Evolutionary conservation across 106 monocot species (phyloP), one percentile per base, ranked within the genome.

Genomic region (Allium sativum): DNA sequence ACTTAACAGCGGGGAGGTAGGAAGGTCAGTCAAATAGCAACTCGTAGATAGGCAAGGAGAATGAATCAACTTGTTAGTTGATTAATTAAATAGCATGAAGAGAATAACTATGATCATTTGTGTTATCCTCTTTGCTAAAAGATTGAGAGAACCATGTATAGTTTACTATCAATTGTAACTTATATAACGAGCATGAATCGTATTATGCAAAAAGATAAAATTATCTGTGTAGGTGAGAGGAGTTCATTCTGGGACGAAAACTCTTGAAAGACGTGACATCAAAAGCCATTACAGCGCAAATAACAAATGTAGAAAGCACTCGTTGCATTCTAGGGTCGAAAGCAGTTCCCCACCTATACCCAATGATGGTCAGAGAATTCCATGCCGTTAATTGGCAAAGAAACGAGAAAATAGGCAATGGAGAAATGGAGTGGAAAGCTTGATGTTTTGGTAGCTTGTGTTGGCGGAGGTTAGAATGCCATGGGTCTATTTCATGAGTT

Each of bases 401-500:
- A 88, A 45, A 81, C 88, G 40, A 83, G 83, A 59, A 83, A 56
- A 22, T 83, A 88, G 53, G 80, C 83, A 61, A 61, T 83, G 72
- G 83, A 88, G 44, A 83, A 88, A 65, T 83, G 83, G 83, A 80
- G 83, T 78, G 80, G 83, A 44, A 83, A 80, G 66, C 88, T 83
- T 10, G 83, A 88, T 61, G 80, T 83, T 15, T 63, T 88, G 20
- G 67, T 88, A 64, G 88, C 88, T 20, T 83, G 88, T 73, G 88
- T 88, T 58, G 88, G 88, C 73, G 83, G 88, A 18, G 88, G 82
- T 47, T 88, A 83, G 54, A 88, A 88, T 70, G 88, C 83, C 20
- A 88, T 88, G 70, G 82, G 88, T 6, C 83, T 88, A 65, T 88
- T 88, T 62, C 83, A 88, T 73, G 88, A 88, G 58, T 88, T 88